phyloP scores from a whole-genome alignment of 2,329 filamentous ascomycete species.

The Exophiala bonariae region DNA sequence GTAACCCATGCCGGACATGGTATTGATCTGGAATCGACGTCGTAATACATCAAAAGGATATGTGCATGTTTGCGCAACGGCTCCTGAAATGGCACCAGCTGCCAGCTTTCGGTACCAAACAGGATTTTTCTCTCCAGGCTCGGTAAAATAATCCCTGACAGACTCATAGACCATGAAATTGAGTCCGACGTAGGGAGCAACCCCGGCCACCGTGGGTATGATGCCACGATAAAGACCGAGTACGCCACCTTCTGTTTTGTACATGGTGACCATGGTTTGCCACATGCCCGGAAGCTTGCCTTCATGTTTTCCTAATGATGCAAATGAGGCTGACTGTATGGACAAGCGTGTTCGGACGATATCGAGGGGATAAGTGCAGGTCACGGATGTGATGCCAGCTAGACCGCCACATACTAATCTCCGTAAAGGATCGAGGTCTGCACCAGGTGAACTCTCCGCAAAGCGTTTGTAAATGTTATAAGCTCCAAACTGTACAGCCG shows the following conservation, averaged over 20 bases:
- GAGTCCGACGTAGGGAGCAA: slow-evolving; percentile 93
- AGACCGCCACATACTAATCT: slow-evolving; percentile 87
- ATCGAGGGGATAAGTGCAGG: slow-evolving; percentile 92
- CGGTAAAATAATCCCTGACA: slow-evolving; percentile 78
- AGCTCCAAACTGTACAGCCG: slow-evolving; percentile 95
- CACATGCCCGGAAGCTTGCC: slow-evolving; percentile 88
- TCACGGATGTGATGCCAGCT: slow-evolving; percentile 93
- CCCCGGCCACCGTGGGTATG: slow-evolving; percentile 87
- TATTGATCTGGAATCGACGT: slow-evolving; percentile 96
- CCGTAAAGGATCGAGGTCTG: slow-evolving; percentile 69
- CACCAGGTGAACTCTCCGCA: slow-evolving; percentile 74
- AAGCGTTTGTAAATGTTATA: slow-evolving; percentile 96
- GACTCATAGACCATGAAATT: slow-evolving; percentile 99
- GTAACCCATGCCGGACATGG: slow-evolving; percentile 98
- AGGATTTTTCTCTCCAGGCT: slow-evolving; percentile 83
- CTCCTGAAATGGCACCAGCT: slow-evolving; percentile 91
- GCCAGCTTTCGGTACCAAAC: slow-evolving; percentile 75
- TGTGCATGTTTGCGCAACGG: slow-evolving; percentile 94
- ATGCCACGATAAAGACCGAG: slow-evolving; percentile 90
- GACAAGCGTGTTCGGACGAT: slow-evolving; percentile 95
- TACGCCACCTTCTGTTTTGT: slow-evolving; percentile 84
- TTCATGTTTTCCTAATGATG: slow-evolving; percentile 65
- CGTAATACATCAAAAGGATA: slow-evolving; percentile 97
- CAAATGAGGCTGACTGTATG: slow-evolving; percentile 96
- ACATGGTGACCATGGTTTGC: slow-evolving; percentile 78